Percentiles rank a stretch among this genome's conserved stretches.
Evolutionary conservation across 148 eudicot genomes (phyloP).

Genomic region (Vaccinium corymbosum): DNA sequence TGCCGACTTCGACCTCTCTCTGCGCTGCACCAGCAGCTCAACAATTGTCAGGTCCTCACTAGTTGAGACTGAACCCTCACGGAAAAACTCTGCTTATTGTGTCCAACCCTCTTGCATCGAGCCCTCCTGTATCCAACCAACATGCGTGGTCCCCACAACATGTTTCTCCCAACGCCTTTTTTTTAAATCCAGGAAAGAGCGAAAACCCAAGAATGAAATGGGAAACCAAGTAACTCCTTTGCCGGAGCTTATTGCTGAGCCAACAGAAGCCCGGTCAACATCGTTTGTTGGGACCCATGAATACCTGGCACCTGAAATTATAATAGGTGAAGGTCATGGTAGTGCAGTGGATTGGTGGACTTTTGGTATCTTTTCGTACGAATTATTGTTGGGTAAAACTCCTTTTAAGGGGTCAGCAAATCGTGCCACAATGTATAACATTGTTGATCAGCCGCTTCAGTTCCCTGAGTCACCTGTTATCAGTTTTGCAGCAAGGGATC

Average conservation of each 20-base stretch:
- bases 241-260: slow-evolving; percentile 84
- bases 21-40: slow-evolving; percentile 83
- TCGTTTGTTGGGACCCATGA: slow-evolving; percentile 96
- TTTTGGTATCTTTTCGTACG: slow-evolving; percentile 80
- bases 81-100: too few species aligned
- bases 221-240: background rate
- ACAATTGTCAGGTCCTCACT: slow-evolving; percentile 70
- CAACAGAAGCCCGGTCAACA: slow-evolving; percentile 84
- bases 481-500: slow-evolving; percentile 84
- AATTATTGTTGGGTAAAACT: slow-evolving; percentile 79
- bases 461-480: slow-evolving; percentile 69
- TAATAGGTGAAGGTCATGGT: slow-evolving; percentile 92
- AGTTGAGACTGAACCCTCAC: slow-evolving; percentile 24
- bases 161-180: slow-evolving; percentile 72
- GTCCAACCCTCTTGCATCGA: too few species aligned
- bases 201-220: slow-evolving; percentile 60
- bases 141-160: slow-evolving; percentile 23
- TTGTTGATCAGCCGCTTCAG: slow-evolving; percentile 76
- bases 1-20: slow-evolving; percentile 89
- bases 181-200: slow-evolving; percentile 70
- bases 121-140: too few species aligned
- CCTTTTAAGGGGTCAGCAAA: slow-evolving; percentile 92
- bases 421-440: slow-evolving; percentile 77
- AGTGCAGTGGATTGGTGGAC: slow-evolving; percentile 99
- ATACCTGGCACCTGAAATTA: slow-evolving; percentile 88